Percentiles rank a stretch among this genome's conserved stretches.
Evolutionary conservation across 176 grass and related monocot genomes (phyloP).

Genomic region (Rhynchospora breviuscula): DNA sequence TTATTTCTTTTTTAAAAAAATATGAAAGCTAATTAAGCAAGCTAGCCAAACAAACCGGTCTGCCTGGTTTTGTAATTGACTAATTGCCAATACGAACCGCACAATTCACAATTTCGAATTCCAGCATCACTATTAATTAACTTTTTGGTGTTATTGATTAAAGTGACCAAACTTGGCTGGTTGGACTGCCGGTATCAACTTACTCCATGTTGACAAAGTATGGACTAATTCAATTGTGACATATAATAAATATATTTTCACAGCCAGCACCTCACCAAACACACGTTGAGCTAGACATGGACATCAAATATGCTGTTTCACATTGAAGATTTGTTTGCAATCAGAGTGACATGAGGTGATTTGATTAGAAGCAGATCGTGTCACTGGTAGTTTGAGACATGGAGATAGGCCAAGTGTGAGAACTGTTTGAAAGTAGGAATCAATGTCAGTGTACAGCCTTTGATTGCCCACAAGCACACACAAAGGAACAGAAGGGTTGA

Average conservation of each 20-base stretch:
- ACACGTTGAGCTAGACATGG: neutral
- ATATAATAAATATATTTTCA: neutral
- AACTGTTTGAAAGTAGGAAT: conserved; percentile 55
- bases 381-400: conserved; percentile 28
- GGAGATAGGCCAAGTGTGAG: conserved; percentile 39
- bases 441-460: conserved; percentile 33
- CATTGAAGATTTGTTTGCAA: conserved; percentile 15
- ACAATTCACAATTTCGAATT: too few species aligned
- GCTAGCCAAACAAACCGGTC: too few species aligned
- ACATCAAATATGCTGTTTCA: conserved; percentile 9
- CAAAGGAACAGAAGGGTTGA: conserved; percentile 35
- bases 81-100: too few species aligned
- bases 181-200: neutral
- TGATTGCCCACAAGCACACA: conserved; percentile 42
- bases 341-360: conserved; percentile 10
- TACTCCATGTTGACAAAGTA: neutral
- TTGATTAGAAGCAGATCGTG: conserved; percentile 8
- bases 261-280: neutral
- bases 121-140: too few species aligned
- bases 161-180: neutral
- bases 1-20: too few species aligned
- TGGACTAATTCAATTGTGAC: neutral
- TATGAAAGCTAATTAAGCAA: too few species aligned
- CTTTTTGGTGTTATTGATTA: neutral
- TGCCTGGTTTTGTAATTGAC: too few species aligned